These are phyloP conservation scores for Colletotrichum musae DNA, from an alignment of 2,329 filamentous ascomycete genomes.

Conservation along the genomic window DNA sequence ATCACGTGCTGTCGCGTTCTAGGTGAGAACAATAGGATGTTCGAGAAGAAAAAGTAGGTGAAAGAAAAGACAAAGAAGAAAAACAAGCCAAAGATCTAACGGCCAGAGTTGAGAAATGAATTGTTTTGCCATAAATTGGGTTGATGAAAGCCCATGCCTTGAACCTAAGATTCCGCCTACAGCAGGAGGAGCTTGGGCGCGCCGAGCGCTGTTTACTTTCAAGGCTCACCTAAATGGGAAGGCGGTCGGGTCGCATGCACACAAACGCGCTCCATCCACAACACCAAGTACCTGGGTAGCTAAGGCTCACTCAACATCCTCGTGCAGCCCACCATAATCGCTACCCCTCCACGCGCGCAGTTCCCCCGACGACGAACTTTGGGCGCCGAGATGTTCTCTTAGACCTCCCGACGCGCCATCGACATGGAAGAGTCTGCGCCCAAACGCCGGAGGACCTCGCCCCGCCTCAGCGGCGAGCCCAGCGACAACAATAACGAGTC, in stretches of 20 bases:
- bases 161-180: background rate
- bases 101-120: background rate
- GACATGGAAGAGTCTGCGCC: conserved; percentile 69
- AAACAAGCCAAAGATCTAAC: background rate
- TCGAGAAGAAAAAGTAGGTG: background rate
- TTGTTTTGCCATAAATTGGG: background rate
- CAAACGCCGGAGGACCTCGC: conserved; percentile 76
- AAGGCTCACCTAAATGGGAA: conserved; percentile 31
- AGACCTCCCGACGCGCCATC: background rate
- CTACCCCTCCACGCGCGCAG: no score
- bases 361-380: background rate
- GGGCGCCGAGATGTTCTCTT: background rate
- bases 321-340: background rate
- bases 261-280: conserved; percentile 15
- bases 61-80: background rate
- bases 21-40: background rate
- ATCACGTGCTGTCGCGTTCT: conserved; percentile 26
- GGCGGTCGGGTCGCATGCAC: conserved; percentile 45
- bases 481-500: conserved; percentile 47
- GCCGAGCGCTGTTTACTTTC: conserved; percentile 8
- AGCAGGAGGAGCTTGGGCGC: background rate
- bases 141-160: background rate
- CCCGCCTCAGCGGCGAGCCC: conserved; percentile 56
- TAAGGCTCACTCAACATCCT: background rate
- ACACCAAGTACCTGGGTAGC: background rate